Evolutionary conservation across 2,329 filamentous ascomycete species (phyloP), one percentile per base, ranked within the genome.

Genomic region (Xylaria sp.): DNA sequence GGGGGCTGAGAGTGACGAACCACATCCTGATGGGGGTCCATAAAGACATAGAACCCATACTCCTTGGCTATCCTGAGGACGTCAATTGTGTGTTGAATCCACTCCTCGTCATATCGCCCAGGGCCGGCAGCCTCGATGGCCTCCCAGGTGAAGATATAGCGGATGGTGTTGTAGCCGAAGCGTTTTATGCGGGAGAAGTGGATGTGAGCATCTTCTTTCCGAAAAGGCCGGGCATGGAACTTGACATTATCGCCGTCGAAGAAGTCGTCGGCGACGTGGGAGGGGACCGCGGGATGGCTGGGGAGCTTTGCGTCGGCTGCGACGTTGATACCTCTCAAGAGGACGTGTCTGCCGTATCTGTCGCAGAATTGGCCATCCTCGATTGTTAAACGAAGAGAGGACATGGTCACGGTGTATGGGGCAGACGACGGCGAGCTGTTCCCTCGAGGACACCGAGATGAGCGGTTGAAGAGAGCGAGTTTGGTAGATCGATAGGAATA

Each of bases 1-100:
- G 46, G 35, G 10, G 17, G 13, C 11, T 3, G 1, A 47, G 41
- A 33, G 51, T 7, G 3, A 85, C 88, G 67, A 83, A 92, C 90
- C 70, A 98, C 94, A 80, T 99, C 95, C 81, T 99, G 95, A 76
- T 99, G 95, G 19, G 96, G 94, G 70, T 99, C 96, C 92, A 99
- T 97, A 74, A 97, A 98, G 51, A 99, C 84, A 72, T 96, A 97
- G 76, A 99, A 97, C 27, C 91, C 92, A 80, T 96, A 98, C 37
- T 87, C 83, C 74, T 93, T 97, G 37, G 93, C 93, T 66, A 93
- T 82, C 58, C 93, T 85, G 69, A 99, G 78, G 10, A 97, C 82
- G 38, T 91, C 85, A 67, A 99, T 92, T 0, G 95, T 99, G 74
- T 96, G 92, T 67, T 91, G 84, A 67, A 98, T 93, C 85, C 91